Percentiles rank a stretch among this genome's conserved stretches.
Conservation (phyloP, 768 basidiomycete species). For the Hemileccinum rubropunctum region DNA sequence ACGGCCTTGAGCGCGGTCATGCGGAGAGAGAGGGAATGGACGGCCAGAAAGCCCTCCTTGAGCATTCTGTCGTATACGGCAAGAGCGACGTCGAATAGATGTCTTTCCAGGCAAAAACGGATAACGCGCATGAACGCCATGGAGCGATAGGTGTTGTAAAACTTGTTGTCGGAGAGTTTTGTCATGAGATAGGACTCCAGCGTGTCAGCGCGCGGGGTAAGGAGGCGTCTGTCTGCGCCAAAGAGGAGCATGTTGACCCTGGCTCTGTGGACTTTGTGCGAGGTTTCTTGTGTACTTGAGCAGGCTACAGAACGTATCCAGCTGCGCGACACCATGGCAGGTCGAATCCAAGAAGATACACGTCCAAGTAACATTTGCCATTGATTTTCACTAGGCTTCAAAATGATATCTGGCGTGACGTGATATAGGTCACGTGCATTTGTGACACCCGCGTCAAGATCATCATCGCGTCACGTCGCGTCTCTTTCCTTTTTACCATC, state of each 20-base stretch:
- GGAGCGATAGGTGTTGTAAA: slow-evolving; percentile 28
- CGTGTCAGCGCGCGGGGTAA: slow-evolving; percentile 17
- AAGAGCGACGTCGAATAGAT: slow-evolving; percentile 37
- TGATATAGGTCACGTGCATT: slow-evolving; percentile 15
- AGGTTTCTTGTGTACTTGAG: neutral
- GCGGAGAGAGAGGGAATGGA: slow-evolving; percentile 38
- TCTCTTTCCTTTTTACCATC: slow-evolving; percentile 6
- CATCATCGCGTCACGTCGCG: slow-evolving; percentile 7
- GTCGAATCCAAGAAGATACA: neutral
- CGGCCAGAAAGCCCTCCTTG: slow-evolving; percentile 37
- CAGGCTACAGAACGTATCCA: neutral
- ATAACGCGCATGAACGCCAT: slow-evolving; percentile 40
- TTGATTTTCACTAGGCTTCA: too few species aligned
- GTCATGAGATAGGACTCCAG: slow-evolving; percentile 23
- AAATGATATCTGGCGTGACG: slow-evolving; percentile 7
- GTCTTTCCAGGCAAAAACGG: slow-evolving; percentile 38
- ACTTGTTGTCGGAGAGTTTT: slow-evolving; percentile 21
- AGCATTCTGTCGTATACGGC: slow-evolving; percentile 42
- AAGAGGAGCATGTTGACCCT: slow-evolving; percentile 27
- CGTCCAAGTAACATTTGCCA: slow-evolving; percentile 7
- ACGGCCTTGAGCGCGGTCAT: slow-evolving; percentile 37
- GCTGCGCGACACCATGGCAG: neutral
- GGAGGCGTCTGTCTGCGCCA: slow-evolving; percentile 26
- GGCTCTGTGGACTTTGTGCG: slow-evolving; percentile 18
- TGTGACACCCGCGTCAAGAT: slow-evolving; percentile 8